Evolutionary conservation across 495 filamentous ascomycete species (phyloP), one percentile per base, ranked within the genome.

Genomic region (Delitschia confertaspora): DNA sequence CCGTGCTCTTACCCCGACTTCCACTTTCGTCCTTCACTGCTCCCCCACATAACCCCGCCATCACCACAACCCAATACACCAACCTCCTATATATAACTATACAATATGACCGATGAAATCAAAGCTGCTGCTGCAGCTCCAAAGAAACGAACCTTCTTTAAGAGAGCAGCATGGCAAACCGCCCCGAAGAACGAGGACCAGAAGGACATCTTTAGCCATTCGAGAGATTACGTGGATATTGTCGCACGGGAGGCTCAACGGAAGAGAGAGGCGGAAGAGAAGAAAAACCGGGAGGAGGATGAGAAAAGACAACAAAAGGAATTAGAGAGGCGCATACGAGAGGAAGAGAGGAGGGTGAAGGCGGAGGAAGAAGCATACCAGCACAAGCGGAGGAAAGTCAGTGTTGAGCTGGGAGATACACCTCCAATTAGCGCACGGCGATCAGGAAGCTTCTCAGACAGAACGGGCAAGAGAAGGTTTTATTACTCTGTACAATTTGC

Each of bases 121-220:
- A 17, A 6, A n/a, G 17, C 10, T 18, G 17, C 41, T n/a, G 33
- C 8, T 11, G 34, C 20, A 14, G 38, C 38, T 2, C 41, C 50
- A 16, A 55, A 49, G 19, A 58, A 55, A 23, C 46, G 51, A 10
- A 27, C 36, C n/a, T 42, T 51, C 33, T 55, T 55, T 43, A 51
- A 52, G 45, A 58, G 52, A 30, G 40, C 51, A 10, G 42, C 42
- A 13, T 49, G 48, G 49, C 42, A 49, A 13, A 46, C 33, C 3
- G 17, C 32, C 2, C 37, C 25, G 32, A 45, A 55, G 38, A 23
- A 24, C 6, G 42, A 43, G 4, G 24, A 47, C 18, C 26, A 29
- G 23, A 14, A 38, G 31, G 44, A 58, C 36, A 40, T 55, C 4
- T 58, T 58, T 30, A 47, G 47, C 26, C 55, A 49, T 20, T 43